phyloP scores from a whole-genome alignment of 495 filamentous ascomycete species.

The Clavariopsis aquatica region DNA sequence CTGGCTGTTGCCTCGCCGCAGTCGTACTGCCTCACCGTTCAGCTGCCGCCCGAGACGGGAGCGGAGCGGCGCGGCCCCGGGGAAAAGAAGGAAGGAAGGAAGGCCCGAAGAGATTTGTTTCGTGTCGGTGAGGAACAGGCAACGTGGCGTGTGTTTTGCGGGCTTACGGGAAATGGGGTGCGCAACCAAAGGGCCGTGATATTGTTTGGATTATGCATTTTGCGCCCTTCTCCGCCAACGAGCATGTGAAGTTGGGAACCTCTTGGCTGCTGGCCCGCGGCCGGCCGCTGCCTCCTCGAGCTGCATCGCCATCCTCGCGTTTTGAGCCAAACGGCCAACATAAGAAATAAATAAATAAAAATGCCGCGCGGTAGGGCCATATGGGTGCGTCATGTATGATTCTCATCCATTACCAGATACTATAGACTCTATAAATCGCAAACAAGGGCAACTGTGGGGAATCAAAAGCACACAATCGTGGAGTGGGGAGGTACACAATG shows the following conservation, averaged over 20 bases:
- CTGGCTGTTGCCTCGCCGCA: neutral
- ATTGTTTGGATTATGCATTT: neutral
- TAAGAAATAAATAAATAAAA: too few relatives aligned
- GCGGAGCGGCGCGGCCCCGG: conserved; percentile 9
- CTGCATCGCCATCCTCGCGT: too few relatives aligned
- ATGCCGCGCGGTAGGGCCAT: neutral
- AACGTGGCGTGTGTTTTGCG: neutral
- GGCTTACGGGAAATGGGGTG: too few relatives aligned
- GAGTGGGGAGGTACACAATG: too few relatives aligned
- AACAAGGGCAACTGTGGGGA: neutral
- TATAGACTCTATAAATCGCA: neutral
- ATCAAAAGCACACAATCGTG: neutral
- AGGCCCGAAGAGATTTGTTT: too few relatives aligned
- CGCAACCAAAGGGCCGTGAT: too few relatives aligned
- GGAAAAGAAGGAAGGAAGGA: neutral
- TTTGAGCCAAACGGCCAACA: too few relatives aligned
- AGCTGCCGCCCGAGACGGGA: conserved; percentile 7
- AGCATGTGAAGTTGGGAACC: neutral
- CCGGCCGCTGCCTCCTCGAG: too few relatives aligned
- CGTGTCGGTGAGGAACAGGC: neutral
- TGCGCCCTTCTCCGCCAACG: neutral
- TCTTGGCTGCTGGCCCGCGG: neutral
- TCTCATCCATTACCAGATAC: neutral
- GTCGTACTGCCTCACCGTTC: conserved; percentile 4
- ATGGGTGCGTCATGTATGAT: neutral